phyloP scores from a whole-genome alignment of 148 eudicot species.

The Arbutus unedo region DNA sequence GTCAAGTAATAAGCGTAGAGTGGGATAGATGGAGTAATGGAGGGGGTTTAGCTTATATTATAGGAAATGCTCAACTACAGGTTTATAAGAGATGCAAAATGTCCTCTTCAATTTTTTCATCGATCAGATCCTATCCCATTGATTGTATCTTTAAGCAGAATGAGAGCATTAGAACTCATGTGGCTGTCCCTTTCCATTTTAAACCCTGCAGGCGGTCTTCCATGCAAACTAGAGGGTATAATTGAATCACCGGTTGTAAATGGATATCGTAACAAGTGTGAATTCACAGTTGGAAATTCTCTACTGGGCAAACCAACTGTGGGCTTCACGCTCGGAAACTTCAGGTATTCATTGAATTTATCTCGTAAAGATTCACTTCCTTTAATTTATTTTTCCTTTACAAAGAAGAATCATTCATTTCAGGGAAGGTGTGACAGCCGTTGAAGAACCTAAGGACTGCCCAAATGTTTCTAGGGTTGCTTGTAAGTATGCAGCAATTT shows the following conservation, averaged over 20 bases:
- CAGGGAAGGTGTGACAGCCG: slow-evolving; percentile 98
- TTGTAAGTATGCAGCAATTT: slow-evolving; percentile 64
- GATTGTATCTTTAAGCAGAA: not conserved
- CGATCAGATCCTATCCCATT: not conserved
- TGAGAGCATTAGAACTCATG: not conserved
- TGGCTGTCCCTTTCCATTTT: slow-evolving; percentile 12
- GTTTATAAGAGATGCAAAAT: slow-evolving; percentile 8
- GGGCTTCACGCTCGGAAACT: slow-evolving; percentile 94
- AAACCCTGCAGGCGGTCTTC: slow-evolving; percentile 67
- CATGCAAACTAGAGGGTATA: slow-evolving; percentile 91
- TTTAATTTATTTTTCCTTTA: not conserved
- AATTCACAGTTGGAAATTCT: slow-evolving; percentile 87
- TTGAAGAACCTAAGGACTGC: slow-evolving; percentile 84
- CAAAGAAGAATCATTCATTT: slow-evolving; percentile 12
- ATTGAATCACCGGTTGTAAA: slow-evolving; percentile 74
- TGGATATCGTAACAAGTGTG: slow-evolving; percentile 97
- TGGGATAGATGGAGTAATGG: not conserved
- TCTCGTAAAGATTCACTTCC: not conserved
- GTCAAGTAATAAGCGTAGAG: not conserved
- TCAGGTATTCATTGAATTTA: slow-evolving; percentile 48
- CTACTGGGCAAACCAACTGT: slow-evolving; percentile 74
- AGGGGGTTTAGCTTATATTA: not conserved
- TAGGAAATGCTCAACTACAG: not conserved
- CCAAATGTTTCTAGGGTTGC: slow-evolving; percentile 79
- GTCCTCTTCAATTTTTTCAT: not conserved